Evolutionary conservation across 805 yeast genomes (phyloP), one percentile per base, ranked within the genome.

Genomic region (Torulaspora indica): DNA sequence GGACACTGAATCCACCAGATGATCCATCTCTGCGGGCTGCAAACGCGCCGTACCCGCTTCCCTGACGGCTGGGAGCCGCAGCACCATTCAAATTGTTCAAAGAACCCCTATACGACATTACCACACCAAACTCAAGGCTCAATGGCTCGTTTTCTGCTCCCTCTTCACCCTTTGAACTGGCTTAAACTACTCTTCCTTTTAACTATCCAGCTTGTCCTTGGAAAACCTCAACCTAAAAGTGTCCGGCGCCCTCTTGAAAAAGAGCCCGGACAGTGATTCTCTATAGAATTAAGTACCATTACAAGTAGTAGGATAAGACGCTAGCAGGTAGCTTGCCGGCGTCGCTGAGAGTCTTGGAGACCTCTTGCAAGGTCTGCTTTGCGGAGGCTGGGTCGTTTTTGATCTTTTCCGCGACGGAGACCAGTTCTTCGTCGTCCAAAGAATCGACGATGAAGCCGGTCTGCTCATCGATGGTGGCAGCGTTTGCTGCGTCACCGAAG

Each of bases 361-460:
- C 71, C 18, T 72, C 86, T 32, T 64, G 60, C 38, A 86, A 66
- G n/a, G 74, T 74, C 20, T 76, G 66, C 74, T 87, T 87, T 47
- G 78, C 78, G 43, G 74, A 63, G 27, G 70, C 70, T 51, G 78
- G 77, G 36, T 71, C 79, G 43, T 73, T 77, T 52, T 72, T 69
- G 48, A 85, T 70, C 72, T 81, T 81, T 23, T 68, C 71, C 45
- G 95, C 91, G 58, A 85, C 79, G n/a, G 76, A 79, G 41, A 77
- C 80, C 63, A 91, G 78, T 66, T 82, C 81, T 35, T 77, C 69
- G 62, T 91, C 98, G 61, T 85, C 87, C 52, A 93, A 75, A 52
- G 80, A 69, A 46, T 87, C 96, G 55, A 90, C 75, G 55, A 93
- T 73, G 51, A 80, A 72, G 52, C 82, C 95, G 54, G 88, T 68